Conservation (phyloP, 1,284 basidiomycete species). For the Trametes versicolor region DNA sequence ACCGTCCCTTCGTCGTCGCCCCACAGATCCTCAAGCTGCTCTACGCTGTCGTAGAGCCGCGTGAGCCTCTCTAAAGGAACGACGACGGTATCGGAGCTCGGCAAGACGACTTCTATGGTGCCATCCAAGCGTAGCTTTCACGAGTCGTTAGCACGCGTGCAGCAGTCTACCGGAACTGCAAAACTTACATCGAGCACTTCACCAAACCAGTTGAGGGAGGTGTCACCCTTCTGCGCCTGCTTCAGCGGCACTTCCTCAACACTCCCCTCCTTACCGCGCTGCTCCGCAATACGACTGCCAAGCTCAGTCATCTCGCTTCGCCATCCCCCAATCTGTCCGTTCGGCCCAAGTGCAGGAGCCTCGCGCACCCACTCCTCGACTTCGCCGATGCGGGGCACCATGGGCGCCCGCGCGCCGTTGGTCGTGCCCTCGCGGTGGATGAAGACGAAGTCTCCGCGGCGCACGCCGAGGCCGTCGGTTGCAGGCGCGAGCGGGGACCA, state of each 20-base stretch:
- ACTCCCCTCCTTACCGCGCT: conserved; percentile 50
- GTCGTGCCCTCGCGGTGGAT: conserved; percentile 71
- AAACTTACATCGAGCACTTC: conserved; percentile 77
- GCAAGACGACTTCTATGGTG: conserved; percentile 70
- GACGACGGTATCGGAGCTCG: conserved; percentile 56
- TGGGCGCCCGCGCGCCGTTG: conserved; percentile 73
- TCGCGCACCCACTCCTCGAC: conserved; percentile 82
- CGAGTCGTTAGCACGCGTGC: conserved; percentile 1
- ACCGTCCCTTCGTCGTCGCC: conserved; percentile 55
- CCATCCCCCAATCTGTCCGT: conserved; percentile 71
- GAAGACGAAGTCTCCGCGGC: conserved; percentile 87
- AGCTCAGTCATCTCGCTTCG: conserved; percentile 72
- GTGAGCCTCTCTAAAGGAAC: conserved; percentile 76
- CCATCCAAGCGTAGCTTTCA: conserved; percentile 77
- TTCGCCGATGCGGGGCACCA: conserved; percentile 83
- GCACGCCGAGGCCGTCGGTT: conserved; percentile 78
- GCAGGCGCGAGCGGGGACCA: conserved; percentile 51
- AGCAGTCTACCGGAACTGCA: not conserved
- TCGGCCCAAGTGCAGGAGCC: conserved; percentile 53
- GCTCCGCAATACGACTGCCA: conserved; percentile 65
- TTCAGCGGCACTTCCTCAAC: conserved; percentile 56
- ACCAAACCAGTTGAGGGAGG: conserved; percentile 73
- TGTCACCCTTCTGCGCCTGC: conserved; percentile 54
- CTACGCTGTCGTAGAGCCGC: conserved; percentile 75
- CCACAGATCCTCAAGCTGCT: conserved; percentile 82